Evolutionary conservation across 2,329 filamentous ascomycete species (phyloP), one percentile per base, ranked within the genome.

Genomic region (Penicillium sclerotiorum): DNA sequence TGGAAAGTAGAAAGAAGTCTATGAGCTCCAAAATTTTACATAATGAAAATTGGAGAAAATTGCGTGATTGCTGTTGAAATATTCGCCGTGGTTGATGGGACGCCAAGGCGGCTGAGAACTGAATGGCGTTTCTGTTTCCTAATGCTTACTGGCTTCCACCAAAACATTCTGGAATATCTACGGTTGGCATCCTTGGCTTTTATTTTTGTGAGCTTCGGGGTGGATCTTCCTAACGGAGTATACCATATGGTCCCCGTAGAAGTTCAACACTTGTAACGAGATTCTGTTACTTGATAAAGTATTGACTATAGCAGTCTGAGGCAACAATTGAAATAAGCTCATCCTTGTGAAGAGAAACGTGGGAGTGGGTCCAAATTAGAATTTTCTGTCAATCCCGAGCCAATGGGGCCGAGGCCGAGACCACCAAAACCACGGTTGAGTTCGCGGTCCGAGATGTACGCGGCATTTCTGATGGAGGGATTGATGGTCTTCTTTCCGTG

Each of bases 101-200:
- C 33, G 42, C 42, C 42, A 45, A 45, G 42, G 13, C 42, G 42
- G n/a, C 17, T 37, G 30, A 41, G 22, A 20, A 30, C 22, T 37
- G 13, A 32, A 45, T 35, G 42, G 22, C n/a, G 27, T 43, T 43
- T 43, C 40, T 43, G 18, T 43, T 43, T 32, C 22, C 27, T 32
- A 43, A 32, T 42, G 27, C 13, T 22, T 30, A 18, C 25, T n/a
- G 17, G 15, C 20, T 25, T 9, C n/a, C 25, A 15, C 18, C 17
- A n/a, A 15, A 18, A 18, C 33, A 18, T 9, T 21, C 7, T 8
- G 22, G 22, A 33, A 22, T 28, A 11, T 12, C 17, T 15, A 30
- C 9, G 17, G 8, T 22, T 11, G 9, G 11, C 15, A 41, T 17
- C 1, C 39, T 42, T n/a, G 17, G 13, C 40, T 23, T 9, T 9